phyloP scores from a whole-genome alignment of 129 eudicot genomes.

The Chrysanthemum lavandulifolium region DNA sequence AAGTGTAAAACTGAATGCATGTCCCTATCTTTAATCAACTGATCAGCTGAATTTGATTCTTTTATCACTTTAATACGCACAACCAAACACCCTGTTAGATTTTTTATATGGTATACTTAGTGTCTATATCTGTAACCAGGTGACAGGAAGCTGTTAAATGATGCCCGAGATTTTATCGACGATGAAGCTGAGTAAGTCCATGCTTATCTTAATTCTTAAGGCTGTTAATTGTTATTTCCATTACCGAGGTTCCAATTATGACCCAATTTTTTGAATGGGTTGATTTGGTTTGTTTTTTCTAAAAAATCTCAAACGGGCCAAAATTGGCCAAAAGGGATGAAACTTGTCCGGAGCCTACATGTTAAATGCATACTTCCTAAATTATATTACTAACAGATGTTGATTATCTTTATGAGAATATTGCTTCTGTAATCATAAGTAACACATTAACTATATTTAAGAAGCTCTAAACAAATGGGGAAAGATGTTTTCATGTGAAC shows the following conservation, averaged over 20 bases:
- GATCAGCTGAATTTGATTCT: neutral
- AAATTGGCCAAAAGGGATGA: too few species aligned
- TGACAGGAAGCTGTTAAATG: slow-evolving; percentile 37
- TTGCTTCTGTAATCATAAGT: neutral
- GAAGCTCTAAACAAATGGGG: neutral
- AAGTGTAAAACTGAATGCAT: neutral
- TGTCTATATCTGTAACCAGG: slow-evolving; percentile 38
- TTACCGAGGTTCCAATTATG: too few species aligned
- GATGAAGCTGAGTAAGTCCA: slow-evolving; percentile 92
- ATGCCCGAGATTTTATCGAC: slow-evolving; percentile 55
- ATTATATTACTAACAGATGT: too few species aligned
- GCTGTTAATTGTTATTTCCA: too few species aligned
- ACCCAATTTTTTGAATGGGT: too few species aligned
- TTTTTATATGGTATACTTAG: neutral
- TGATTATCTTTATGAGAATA: too few species aligned
- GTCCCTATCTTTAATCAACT: neutral
- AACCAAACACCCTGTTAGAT: neutral
- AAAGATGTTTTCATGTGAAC: neutral
- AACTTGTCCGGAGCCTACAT: too few species aligned
- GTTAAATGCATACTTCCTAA: too few species aligned
- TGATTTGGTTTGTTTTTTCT: too few species aligned
- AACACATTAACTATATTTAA: neutral
- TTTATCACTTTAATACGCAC: slow-evolving; percentile 10
- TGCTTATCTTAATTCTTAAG: too few species aligned
- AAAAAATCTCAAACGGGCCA: too few species aligned